These are phyloP conservation scores for Thielaviopsis musarum DNA, from an alignment of 2,329 filamentous ascomycete species.

Conservation along the genomic window DNA sequence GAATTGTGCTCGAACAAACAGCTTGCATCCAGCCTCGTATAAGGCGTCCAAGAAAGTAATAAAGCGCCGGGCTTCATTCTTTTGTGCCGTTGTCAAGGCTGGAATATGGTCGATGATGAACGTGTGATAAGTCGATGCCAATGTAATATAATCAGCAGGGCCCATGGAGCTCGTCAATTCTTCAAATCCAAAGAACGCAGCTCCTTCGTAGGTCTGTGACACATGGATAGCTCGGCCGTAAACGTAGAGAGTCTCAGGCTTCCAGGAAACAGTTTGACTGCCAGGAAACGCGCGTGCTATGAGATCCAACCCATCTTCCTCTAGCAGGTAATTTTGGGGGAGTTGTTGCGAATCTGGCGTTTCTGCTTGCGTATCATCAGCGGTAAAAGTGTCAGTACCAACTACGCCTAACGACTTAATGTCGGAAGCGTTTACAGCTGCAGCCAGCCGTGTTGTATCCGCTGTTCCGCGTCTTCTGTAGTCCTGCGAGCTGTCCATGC, in stretches of 20 bases:
- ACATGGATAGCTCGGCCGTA: constrained; percentile 50
- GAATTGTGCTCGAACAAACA: constrained; percentile 49
- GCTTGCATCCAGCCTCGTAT: constrained; percentile 67
- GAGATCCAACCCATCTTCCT: neutral
- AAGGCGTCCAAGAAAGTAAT: constrained; percentile 68
- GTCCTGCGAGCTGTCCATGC: constrained; percentile 60
- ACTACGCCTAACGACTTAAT: neutral
- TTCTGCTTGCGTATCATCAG: neutral
- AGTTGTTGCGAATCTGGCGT: neutral
- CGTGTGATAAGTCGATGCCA: constrained; percentile 66
- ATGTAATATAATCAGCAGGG: constrained; percentile 67
- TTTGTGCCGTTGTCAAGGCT: constrained; percentile 46
- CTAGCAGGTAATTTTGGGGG: constrained; percentile 5
- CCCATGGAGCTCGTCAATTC: constrained; percentile 54
- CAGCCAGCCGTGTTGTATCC: neutral
- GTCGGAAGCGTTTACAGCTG: neutral
- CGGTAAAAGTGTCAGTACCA: neutral
- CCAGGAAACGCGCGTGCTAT: neutral
- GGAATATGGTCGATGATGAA: constrained; percentile 58
- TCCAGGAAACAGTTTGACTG: constrained; percentile 22
- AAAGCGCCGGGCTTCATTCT: constrained; percentile 66
- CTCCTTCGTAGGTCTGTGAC: constrained; percentile 38
- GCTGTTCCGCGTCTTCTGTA: constrained; percentile 6
- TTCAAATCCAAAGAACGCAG: constrained; percentile 49
- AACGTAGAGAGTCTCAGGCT: constrained; percentile 27